Conservation (phyloP, 202 grass and related monocot species). For the Digitaria exilis region DNA sequence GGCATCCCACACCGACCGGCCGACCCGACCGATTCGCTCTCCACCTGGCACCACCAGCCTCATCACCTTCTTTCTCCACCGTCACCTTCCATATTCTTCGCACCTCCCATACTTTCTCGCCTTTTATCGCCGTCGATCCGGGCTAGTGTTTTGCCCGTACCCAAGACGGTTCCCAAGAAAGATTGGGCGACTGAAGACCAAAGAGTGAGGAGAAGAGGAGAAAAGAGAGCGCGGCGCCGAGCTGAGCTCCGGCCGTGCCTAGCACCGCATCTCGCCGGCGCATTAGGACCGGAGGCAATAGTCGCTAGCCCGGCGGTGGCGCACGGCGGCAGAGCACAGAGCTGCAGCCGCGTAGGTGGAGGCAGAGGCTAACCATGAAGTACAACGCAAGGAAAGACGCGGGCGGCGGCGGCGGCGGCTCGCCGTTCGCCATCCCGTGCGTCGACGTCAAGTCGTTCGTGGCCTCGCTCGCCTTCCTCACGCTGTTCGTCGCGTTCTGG, state of each 20-base stretch:
- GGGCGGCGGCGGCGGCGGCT: conserved; percentile 43
- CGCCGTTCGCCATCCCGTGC: conserved; percentile 47
- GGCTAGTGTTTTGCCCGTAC: not conserved
- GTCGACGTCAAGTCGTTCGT: conserved; percentile 84
- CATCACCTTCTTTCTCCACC: conserved; percentile 23
- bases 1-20: not conserved
- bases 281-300: not conserved
- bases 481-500: conserved; percentile 75
- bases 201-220: not conserved
- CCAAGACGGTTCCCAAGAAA: not conserved
- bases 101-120: conserved; percentile 5
- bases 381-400: conserved; percentile 51
- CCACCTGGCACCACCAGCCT: not conserved
- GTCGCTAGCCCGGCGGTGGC: not conserved
- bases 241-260: not conserved
- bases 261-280: not conserved
- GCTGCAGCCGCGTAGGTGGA: not conserved
- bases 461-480: conserved; percentile 70
- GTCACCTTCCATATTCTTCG: not conserved
- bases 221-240: not conserved
- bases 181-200: not conserved
- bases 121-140: conserved; percentile 5
- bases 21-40: not conserved
- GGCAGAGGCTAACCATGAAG: conserved; percentile 50
- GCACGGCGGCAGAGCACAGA: not conserved